Base-by-base conservation (phyloP, 1,284 basidiomycete genomes). In the Irpex rosettiformis region DNA sequence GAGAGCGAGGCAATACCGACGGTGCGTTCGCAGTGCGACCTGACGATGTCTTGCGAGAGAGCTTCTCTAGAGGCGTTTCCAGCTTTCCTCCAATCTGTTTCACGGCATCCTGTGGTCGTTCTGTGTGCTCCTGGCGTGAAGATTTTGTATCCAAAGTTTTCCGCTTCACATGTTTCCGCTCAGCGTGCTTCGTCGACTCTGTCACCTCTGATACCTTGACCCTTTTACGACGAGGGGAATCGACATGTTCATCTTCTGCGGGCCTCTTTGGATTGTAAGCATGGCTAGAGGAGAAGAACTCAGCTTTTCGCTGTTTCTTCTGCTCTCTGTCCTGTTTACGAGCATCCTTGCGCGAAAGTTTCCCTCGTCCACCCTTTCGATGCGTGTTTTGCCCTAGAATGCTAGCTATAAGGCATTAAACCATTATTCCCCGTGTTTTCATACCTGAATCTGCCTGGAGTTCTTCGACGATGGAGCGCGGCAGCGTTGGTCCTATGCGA, bases 321-420 rank as follows among this genome's bases (percentile, higher is more conserved):
- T 76, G 77, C 2, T 75, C 64, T 28, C 89, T 78, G 16, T 79
- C 81, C 64, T 84, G 78, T 69, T 87, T 91, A 40, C 90, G 74
- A 8, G 79, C 70, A 54, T 89, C 87, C 69, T 87, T 91, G 48
- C 87, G 78, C 47, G 80, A 78, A 29, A 70, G 52, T 49, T 74
- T 71, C 7, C 57, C 64, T 22, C 60, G 52, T 21, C 62, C 60
- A 21, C 63, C 61, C 55, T 66, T 67, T 22, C 59, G 66, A 47
- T 60, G 54, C 22, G 24, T 28, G 40, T 37, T 11, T 47, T 55
- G 43, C 3, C n/a, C 28, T 47, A 24, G n/a, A n/a, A 22, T 43
- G 24, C 45, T 29, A 18, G 16, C 24, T 25, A 1, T 6, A 21
- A 16, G 27, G 2, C 16, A 18, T 8, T 22, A 5, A 18, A 51